Evolutionary conservation across 805 yeast species (phyloP).

Genomic region (Wickerhamiella cacticola): DNA sequence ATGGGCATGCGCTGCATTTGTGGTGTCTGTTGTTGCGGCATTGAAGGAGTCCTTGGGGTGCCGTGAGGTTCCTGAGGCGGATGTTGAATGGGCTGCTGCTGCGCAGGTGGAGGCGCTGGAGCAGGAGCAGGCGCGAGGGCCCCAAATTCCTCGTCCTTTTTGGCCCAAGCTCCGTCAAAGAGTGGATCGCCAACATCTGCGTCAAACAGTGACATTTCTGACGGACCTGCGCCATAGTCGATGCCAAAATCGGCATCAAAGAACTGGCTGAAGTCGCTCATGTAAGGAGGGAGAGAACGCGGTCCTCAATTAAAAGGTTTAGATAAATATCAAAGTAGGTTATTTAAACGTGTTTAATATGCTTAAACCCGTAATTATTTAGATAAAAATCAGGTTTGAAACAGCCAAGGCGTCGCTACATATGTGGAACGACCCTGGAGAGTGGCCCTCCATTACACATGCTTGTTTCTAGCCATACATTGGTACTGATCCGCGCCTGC

Average conservation of each 20-base stretch:
- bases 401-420: no score
- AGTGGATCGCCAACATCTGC: conserved; percentile 12
- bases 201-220: conserved; percentile 10
- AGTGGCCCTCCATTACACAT: neutral
- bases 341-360: neutral
- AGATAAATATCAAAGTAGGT: neutral
- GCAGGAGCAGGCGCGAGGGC: conserved; percentile 4
- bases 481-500: conserved; percentile 21
- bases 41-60: neutral
- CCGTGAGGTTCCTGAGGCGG: neutral
- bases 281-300: conserved; percentile 3
- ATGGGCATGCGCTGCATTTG: conserved; percentile 1
- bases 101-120: neutral
- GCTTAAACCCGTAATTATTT: no score
- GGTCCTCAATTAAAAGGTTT: neutral
- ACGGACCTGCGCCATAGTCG: conserved; percentile 10
- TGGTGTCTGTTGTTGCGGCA: neutral
- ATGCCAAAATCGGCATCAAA: conserved; percentile 14
- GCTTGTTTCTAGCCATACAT: conserved; percentile 12
- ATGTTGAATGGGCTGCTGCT: neutral
- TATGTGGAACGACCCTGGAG: no score
- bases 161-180: conserved; percentile 10
- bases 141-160: conserved; percentile 6
- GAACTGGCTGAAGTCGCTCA: conserved; percentile 14
- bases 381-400: no score